phyloP scores from a whole-genome alignment of 331 rosid species.

The Spiraea crenata region DNA sequence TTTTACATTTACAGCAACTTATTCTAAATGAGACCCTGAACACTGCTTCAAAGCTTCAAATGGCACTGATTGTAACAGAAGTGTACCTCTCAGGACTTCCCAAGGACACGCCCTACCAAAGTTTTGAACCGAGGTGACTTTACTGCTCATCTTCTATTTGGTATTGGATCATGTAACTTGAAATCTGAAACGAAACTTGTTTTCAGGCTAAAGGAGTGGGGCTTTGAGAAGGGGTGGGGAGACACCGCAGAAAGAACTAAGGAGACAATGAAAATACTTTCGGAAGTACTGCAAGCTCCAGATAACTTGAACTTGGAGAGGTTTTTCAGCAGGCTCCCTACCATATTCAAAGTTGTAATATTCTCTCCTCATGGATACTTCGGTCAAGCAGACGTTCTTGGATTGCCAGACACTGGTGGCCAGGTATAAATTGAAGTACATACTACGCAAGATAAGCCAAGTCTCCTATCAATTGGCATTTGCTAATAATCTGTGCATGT shows the following conservation, averaged over 20 bases:
- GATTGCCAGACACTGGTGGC: constrained; percentile 96
- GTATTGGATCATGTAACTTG: neutral
- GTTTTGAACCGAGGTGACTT: constrained; percentile 59
- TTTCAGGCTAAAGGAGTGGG: constrained; percentile 79
- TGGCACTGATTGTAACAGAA: constrained; percentile 61
- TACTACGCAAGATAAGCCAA: neutral
- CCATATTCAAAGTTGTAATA: constrained; percentile 71
- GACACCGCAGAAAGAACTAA: constrained; percentile 68
- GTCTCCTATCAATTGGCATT: neutral
- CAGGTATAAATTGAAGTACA: constrained; percentile 48
- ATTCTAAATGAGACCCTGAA: constrained; percentile 61
- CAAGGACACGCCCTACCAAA: constrained; percentile 48
- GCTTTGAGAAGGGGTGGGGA: constrained; percentile 97
- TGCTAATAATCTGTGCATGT: neutral
- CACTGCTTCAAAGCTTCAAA: constrained; percentile 68
- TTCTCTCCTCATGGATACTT: constrained; percentile 92
- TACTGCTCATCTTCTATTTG: neutral
- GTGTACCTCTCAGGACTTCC: constrained; percentile 58
- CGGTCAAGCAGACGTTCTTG: constrained; percentile 94
- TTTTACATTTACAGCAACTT: constrained; percentile 48
- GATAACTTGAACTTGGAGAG: constrained; percentile 65
- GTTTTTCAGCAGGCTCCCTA: constrained; percentile 70
- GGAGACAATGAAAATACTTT: constrained; percentile 61
- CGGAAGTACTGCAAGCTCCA: constrained; percentile 87
- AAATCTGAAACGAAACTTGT: constrained; percentile 7